phyloP scores from a whole-genome alignment of 495 filamentous ascomycete genomes.

The Niebla homalea region DNA sequence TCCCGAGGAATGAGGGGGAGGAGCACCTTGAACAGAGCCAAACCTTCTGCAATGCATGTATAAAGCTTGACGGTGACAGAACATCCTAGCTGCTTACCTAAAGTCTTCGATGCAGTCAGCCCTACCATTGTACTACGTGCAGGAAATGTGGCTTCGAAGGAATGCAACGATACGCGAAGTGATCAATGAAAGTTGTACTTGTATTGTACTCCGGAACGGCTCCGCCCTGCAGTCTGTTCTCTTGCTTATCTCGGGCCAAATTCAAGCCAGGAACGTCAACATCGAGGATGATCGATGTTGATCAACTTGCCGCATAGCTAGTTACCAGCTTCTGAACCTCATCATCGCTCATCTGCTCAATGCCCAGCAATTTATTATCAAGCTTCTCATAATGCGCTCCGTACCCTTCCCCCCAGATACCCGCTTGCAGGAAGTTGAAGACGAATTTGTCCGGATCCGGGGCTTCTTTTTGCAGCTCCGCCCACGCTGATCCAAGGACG shows the following conservation, averaged over 20 bases:
- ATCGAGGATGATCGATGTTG: background rate
- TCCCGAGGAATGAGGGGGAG: too few relatives aligned
- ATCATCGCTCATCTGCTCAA: conserved; percentile 21
- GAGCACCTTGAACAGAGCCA: too few relatives aligned
- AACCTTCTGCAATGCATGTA: too few relatives aligned
- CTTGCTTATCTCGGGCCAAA: background rate
- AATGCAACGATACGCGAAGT: too few relatives aligned
- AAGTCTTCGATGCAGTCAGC: too few relatives aligned
- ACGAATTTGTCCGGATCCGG: conserved; percentile 20
- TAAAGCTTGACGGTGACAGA: too few relatives aligned
- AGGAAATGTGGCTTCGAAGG: too few relatives aligned
- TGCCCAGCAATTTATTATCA: conserved; percentile 30
- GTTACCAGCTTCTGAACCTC: conserved; percentile 11
- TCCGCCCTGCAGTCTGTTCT: background rate
- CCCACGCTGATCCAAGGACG: conserved; percentile 29
- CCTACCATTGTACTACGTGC: too few relatives aligned
- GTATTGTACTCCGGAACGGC: too few relatives aligned
- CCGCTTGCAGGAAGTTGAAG: conserved; percentile 28
- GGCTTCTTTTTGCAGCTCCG: conserved; percentile 21
- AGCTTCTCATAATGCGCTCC: conserved; percentile 23
- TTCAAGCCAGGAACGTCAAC: background rate
- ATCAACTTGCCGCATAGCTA: background rate
- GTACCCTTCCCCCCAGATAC: conserved; percentile 31
- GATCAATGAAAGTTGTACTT: too few relatives aligned
- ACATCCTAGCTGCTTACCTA: too few relatives aligned